Base-by-base conservation (phyloP, 1,284 basidiomycete genomes). In the Melampsora occidentalis region DNA sequence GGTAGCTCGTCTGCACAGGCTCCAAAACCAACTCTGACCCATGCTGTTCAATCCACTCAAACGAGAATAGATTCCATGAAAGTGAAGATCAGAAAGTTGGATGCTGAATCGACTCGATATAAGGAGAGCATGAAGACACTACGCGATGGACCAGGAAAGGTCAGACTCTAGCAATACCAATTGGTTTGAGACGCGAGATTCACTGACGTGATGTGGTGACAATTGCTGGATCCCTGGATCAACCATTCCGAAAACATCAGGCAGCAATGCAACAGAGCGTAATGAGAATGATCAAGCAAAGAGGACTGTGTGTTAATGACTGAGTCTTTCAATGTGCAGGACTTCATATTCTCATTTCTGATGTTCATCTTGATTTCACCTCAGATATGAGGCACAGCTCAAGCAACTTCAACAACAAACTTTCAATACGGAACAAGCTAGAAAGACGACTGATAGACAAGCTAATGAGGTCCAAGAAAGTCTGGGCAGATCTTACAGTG, bases 381-480 rank as follows among this genome's bases (percentile, higher is more conserved):
- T 25, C 62, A 81, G 80, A 73, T 96, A 99, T 85, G 97, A 99
- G 83, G 86, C 86, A 18, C 97, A 99, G 83, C 87, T 98, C 49
- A 87, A 89, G 10, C 94, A 97, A 83, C 87, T 99, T 18, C 87
- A 91, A 66, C 97, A 99, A 83, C 97, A 99, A 84, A 90, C 92
- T 28, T 99, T 94, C 86, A 99, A 99, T 84, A 99, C 99, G 93
- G 96, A 99, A 85, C 95, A 93, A 78, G 92, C 96, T 31, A 89
- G 91, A 12, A 90, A 99, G 84, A 91, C 94, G 20, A 98, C 96
- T 49, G 22, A 66, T 22, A 97, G 94, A 81, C 93, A 96, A 83
- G 93, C 95, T 2, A 98, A 97, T 82, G 96, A 99, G 83, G 94
- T 99, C 69, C 96, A 99, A 82, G 96, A 98, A 83, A 90, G 91